Conservation (phyloP, 441 rosid species). For the Viola pubescens region DNA sequence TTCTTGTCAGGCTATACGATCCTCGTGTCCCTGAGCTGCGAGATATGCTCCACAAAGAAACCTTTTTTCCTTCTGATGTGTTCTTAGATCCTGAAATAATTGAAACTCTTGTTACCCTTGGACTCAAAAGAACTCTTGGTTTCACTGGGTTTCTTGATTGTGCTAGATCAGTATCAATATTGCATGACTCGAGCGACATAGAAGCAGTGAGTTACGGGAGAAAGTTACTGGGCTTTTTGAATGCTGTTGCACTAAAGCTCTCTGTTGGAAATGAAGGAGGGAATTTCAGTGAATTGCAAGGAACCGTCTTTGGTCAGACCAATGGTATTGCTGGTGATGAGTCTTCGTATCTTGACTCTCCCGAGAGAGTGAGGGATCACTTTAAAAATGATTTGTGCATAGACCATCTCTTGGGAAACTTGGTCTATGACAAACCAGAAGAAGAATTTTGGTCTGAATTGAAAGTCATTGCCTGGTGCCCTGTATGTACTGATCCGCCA, state of each 20-base stretch:
- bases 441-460: conserved; percentile 87
- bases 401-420: conserved; percentile 40
- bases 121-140: conserved; percentile 65
- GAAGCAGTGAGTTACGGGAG: conserved; percentile 54
- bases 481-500: conserved; percentile 68
- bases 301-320: conserved; percentile 20
- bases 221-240: conserved; percentile 51
- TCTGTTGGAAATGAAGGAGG: conserved; percentile 36
- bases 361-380: conserved; percentile 27
- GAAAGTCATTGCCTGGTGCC: conserved; percentile 84
- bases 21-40: conserved; percentile 76
- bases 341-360: conserved; percentile 23
- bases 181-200: conserved; percentile 53
- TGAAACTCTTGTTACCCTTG: conserved; percentile 70
- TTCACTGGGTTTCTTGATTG: conserved; percentile 75
- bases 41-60: conserved; percentile 62
- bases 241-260: conserved; percentile 56
- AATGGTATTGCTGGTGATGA: conserved; percentile 22
- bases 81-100: conserved; percentile 71
- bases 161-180: conserved; percentile 69
- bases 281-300: conserved; percentile 29
- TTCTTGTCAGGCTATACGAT: conserved; percentile 85
- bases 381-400: conserved; percentile 33
- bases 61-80: conserved; percentile 73
- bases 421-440: conserved; percentile 51